Conservation (phyloP, 2,329 filamentous ascomycete species). For the Cyphellophora europaea region DNA sequence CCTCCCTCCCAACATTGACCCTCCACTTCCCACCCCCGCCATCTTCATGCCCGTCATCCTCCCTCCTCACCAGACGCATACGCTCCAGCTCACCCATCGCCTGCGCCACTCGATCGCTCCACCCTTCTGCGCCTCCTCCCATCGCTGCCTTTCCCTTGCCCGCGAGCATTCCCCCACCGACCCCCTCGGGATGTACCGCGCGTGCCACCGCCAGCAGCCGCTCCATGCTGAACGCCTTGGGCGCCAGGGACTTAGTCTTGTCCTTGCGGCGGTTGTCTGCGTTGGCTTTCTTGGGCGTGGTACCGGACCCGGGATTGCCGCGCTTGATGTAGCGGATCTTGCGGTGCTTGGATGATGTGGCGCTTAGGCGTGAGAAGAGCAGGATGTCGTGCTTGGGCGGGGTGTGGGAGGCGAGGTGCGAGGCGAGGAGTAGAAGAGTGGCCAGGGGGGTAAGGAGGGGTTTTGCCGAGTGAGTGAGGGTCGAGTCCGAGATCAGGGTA, state of each 20-base stretch:
- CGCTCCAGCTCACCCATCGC: slow-evolving; percentile 38
- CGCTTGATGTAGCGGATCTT: slow-evolving; percentile 29
- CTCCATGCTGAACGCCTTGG: slow-evolving; percentile 34
- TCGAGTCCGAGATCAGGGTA: background rate
- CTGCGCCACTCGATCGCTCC: slow-evolving; percentile 34
- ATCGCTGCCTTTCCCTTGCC: too few relatives aligned
- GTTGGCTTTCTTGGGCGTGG: slow-evolving; percentile 21
- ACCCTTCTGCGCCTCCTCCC: slow-evolving; percentile 19
- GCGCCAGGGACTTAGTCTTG: slow-evolving; percentile 18
- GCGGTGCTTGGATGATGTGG: slow-evolving; percentile 31
- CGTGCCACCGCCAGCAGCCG: slow-evolving; percentile 38
- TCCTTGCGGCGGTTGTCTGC: background rate
- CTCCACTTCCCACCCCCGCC: slow-evolving; percentile 34
- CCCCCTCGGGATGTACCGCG: slow-evolving; percentile 35
- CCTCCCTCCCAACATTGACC: slow-evolving; percentile 37
- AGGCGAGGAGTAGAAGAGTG: slow-evolving; percentile 36
- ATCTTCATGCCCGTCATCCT: slow-evolving; percentile 17
- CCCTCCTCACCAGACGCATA: slow-evolving; percentile 31
- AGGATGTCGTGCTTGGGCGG: slow-evolving; percentile 37
- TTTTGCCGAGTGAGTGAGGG: background rate
- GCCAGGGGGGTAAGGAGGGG: slow-evolving; percentile 33
- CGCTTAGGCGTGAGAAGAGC: slow-evolving; percentile 40
- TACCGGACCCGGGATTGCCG: slow-evolving; percentile 2
- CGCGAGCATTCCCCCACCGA: slow-evolving; percentile 19
- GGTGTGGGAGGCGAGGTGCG: slow-evolving; percentile 38